Percentiles rank a stretch among this genome's conserved stretches.
Evolutionary conservation across 495 filamentous ascomycete genomes (phyloP).

Genomic region (Penicillium manginii): DNA sequence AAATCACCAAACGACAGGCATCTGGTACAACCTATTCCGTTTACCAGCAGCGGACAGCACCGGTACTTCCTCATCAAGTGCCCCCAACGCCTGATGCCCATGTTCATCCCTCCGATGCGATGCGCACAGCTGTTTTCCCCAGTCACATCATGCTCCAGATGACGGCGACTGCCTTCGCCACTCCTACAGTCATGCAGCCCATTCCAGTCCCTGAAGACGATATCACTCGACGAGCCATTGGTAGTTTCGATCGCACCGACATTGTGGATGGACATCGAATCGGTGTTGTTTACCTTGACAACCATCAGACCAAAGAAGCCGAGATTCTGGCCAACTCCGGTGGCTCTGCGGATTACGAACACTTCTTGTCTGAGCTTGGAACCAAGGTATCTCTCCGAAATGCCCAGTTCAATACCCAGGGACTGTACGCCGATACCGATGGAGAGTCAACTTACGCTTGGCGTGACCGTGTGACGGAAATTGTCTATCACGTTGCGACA

Average conservation of each 20-base stretch:
- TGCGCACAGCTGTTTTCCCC: constrained; percentile 61
- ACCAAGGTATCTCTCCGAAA: constrained; percentile 76
- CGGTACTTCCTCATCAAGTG: constrained; percentile 68
- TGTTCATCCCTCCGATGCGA: constrained; percentile 37
- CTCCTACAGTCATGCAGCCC: constrained; percentile 67
- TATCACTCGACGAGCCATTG: constrained; percentile 73
- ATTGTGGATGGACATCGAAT: constrained; percentile 96
- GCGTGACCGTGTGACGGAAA: constrained; percentile 91
- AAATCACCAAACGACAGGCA: constrained; percentile 81
- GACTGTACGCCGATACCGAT: constrained; percentile 82
- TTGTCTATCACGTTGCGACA: constrained; percentile 93
- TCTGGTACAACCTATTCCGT: constrained; percentile 81
- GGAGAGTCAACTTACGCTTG: constrained; percentile 88
- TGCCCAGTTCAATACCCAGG: constrained; percentile 90
- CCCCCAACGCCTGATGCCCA: constrained; percentile 53
- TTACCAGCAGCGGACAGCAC: constrained; percentile 71
- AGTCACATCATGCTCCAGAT: constrained; percentile 85
- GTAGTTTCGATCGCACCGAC: constrained; percentile 80
- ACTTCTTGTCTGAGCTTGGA: constrained; percentile 80
- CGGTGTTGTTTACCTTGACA: constrained; percentile 88
- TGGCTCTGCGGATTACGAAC: constrained; percentile 82
- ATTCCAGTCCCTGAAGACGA: constrained; percentile 86
- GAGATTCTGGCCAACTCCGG: constrained; percentile 84
- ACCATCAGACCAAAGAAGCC: constrained; percentile 76
- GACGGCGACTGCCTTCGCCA: constrained; percentile 63